A percentile compares a stretch with the other conserved stretches of the same genome.
These are phyloP conservation scores for Geranium brycei DNA, from an alignment of 345 rosid genomes.

Conservation along the genomic window DNA sequence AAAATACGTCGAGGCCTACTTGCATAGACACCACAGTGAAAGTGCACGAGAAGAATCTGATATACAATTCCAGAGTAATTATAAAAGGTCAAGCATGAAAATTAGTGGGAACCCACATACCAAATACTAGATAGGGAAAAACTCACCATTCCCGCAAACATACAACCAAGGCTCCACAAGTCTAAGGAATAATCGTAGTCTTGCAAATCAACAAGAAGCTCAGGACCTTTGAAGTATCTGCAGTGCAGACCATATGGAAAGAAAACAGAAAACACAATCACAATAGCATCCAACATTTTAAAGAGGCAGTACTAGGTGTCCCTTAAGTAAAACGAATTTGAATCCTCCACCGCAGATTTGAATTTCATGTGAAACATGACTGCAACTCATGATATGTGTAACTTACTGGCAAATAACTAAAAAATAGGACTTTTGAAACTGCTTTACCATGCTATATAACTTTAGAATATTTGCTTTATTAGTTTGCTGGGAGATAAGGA, in stretches of 20 bases:
- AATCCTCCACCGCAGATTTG: not conserved
- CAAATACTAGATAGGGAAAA: not conserved
- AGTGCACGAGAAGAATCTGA: slow-evolving; percentile 6
- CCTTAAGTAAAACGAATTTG: not conserved
- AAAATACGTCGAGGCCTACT: slow-evolving; percentile 7
- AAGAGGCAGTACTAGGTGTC: no score
- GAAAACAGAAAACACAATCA: no score
- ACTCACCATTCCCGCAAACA: slow-evolving; percentile 97
- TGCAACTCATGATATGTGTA: no score
- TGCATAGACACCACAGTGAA: slow-evolving; percentile 16
- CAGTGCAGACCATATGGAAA: slow-evolving; percentile 1
- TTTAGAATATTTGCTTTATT: no score
- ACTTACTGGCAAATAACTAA: no score
- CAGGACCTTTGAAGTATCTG: slow-evolving; percentile 98
- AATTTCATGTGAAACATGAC: no score
- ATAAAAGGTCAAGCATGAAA: not conserved
- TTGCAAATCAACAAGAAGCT: slow-evolving; percentile 72
- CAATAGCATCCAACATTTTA: no score
- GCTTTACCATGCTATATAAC: no score
- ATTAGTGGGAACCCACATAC: not conserved
- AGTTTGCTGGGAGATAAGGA: no score
- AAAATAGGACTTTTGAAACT: no score
- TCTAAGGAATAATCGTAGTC: slow-evolving; percentile 40
- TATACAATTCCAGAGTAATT: slow-evolving; percentile 1
- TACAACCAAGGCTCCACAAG: slow-evolving; percentile 98